phyloP scores from a whole-genome alignment of 2,329 filamentous ascomycete genomes.

The Aureobasidium pullulans region DNA sequence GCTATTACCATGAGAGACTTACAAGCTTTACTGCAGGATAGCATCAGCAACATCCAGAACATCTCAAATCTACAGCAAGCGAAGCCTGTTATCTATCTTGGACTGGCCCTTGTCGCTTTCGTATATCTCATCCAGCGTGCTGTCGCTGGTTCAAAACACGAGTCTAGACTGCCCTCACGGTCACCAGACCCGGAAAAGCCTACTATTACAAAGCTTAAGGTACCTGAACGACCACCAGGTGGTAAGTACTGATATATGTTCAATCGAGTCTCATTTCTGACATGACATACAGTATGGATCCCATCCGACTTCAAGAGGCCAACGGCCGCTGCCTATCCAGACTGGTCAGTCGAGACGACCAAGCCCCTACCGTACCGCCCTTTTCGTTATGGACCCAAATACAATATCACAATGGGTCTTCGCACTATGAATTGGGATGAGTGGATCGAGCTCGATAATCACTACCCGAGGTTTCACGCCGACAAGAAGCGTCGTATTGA shows the following conservation, averaged over 20 bases:
- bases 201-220: conserved; percentile 22
- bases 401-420: conserved; percentile 70
- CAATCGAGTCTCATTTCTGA: not conserved
- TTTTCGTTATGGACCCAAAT: conserved; percentile 69
- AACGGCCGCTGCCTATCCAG: conserved; percentile 52
- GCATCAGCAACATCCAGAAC: not conserved
- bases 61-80: not conserved
- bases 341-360: conserved; percentile 62
- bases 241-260: conserved; percentile 29
- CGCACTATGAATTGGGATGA: conserved; percentile 62
- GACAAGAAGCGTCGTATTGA: conserved; percentile 62
- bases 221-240: conserved; percentile 37
- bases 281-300: conserved; percentile 42
- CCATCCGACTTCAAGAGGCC: conserved; percentile 55
- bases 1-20: not conserved
- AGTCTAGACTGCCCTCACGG: conserved; percentile 9
- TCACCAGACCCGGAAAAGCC: conserved; percentile 43
- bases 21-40: not conserved
- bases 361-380: conserved; percentile 71
- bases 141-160: not conserved
- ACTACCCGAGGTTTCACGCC: conserved; percentile 64
- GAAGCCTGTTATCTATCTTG: conserved; percentile 7
- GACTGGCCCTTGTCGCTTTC: not conserved
- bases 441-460: conserved; percentile 81
- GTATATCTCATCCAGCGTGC: not conserved